A percentile compares a stretch with the other conserved stretches of the same genome.
phyloP scores from a whole-genome alignment of 768 basidiomycete genomes.

The Aureoboletus auriporus region DNA sequence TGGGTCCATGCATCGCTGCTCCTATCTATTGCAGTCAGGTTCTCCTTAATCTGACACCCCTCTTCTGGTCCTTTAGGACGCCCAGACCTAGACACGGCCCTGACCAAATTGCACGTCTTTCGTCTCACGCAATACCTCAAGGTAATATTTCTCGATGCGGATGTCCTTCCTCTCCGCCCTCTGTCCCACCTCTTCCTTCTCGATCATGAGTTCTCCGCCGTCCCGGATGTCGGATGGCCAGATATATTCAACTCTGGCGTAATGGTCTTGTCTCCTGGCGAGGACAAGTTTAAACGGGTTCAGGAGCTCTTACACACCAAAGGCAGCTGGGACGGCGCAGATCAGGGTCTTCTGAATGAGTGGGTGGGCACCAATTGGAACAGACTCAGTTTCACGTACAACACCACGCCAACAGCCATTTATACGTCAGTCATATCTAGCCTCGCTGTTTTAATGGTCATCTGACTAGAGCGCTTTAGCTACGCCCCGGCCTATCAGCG shows the following conservation, averaged over 20 bases:
- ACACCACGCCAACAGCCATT: slow-evolving; percentile 94
- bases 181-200: slow-evolving; percentile 89
- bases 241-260: slow-evolving; percentile 99
- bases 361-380: slow-evolving; percentile 89
- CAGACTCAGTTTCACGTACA: slow-evolving; percentile 94
- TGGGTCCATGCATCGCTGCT: slow-evolving; percentile 16
- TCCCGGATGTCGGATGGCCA: slow-evolving; percentile 98
- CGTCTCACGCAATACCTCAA: slow-evolving; percentile 85
- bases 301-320: slow-evolving; percentile 65
- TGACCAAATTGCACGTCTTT: slow-evolving; percentile 96
- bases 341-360: slow-evolving; percentile 96
- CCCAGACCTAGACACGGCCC: slow-evolving; percentile 86
- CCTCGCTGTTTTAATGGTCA: slow-evolving; percentile 22
- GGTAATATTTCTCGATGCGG: slow-evolving; percentile 89
- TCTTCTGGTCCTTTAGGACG: slow-evolving; percentile 58
- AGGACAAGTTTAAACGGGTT: slow-evolving; percentile 79
- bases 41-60: slow-evolving; percentile 9
- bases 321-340: slow-evolving; percentile 97
- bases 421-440: slow-evolving; percentile 71
- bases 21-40: slow-evolving; percentile 11
- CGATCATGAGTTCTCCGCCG: slow-evolving; percentile 84
- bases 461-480: slow-evolving; percentile 39
- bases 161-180: slow-evolving; percentile 83
- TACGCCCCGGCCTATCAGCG: slow-evolving; percentile 97
- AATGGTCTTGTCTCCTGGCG: slow-evolving; percentile 78